phyloP scores from a whole-genome alignment of 352 stramenopile species.

The Pythium sukuiense region DNA sequence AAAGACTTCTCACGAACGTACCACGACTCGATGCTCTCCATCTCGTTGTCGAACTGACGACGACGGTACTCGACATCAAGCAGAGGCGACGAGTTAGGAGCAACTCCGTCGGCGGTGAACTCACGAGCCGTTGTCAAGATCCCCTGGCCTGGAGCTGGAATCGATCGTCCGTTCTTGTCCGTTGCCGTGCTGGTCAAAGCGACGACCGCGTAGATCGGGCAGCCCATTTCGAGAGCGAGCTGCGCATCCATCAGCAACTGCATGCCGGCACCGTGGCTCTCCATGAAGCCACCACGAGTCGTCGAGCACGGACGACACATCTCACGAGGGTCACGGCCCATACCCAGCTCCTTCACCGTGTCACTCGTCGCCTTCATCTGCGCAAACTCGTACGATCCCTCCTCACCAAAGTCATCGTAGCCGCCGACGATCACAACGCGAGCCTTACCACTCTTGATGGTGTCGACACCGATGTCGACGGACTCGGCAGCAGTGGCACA shows the following conservation, averaged over 20 bases:
- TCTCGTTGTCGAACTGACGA: slow-evolving; percentile 71
- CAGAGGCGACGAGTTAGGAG: slow-evolving; percentile 40
- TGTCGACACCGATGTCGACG: slow-evolving; percentile 87
- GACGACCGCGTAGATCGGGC: slow-evolving; percentile 85
- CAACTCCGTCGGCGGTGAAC: slow-evolving; percentile 19
- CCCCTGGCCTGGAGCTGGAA: slow-evolving; percentile 82
- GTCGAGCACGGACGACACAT: slow-evolving; percentile 84
- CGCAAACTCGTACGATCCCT: slow-evolving; percentile 84
- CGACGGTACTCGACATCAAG: slow-evolving; percentile 75
- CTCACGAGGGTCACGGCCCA: slow-evolving; percentile 78
- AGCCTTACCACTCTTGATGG: slow-evolving; percentile 87
- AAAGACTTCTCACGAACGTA: slow-evolving; percentile 57
- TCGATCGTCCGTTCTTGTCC: slow-evolving; percentile 85
- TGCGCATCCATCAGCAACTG: slow-evolving; percentile 89
- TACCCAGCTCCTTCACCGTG: slow-evolving; percentile 74
- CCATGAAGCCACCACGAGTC: slow-evolving; percentile 86
- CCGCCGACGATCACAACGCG: slow-evolving; percentile 84
- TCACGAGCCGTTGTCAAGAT: slow-evolving; percentile 87
- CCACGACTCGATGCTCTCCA: slow-evolving; percentile 74
- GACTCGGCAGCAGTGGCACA: slow-evolving; percentile 87
- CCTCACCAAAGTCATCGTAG: slow-evolving; percentile 88
- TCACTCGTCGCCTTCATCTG: slow-evolving; percentile 90
- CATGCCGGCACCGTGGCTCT: slow-evolving; percentile 86
- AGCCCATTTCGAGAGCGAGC: slow-evolving; percentile 85
- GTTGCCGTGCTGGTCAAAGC: slow-evolving; percentile 84